Conservation (phyloP, 2,329 filamentous ascomycete species). For the Hymenoscyphus scutula region DNA sequence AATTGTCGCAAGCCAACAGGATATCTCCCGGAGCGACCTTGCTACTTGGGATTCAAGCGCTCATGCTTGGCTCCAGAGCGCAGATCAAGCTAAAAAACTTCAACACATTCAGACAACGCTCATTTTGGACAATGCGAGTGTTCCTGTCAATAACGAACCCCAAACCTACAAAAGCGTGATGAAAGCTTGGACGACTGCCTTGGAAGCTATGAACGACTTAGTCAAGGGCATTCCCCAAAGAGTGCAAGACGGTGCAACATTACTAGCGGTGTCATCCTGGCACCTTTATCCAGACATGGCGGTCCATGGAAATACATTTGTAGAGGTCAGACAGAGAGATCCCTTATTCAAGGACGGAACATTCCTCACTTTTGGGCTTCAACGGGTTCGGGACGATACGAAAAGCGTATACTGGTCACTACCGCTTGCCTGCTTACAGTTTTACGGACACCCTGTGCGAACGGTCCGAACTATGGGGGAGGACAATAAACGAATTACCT, state of each 20-base stretch:
- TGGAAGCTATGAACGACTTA: slow-evolving; percentile 26
- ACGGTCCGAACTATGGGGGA: neutral
- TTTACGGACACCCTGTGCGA: slow-evolving; percentile 20
- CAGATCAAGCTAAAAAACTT: slow-evolving; percentile 27
- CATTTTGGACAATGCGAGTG: slow-evolving; percentile 27
- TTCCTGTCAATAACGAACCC: slow-evolving; percentile 22
- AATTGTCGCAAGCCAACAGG: slow-evolving; percentile 19
- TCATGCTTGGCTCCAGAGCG: slow-evolving; percentile 36
- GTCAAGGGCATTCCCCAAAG: slow-evolving; percentile 28
- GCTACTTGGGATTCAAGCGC: slow-evolving; percentile 37
- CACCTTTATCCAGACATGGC: slow-evolving; percentile 31
- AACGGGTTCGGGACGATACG: slow-evolving; percentile 1
- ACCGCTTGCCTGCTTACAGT: slow-evolving; percentile 11
- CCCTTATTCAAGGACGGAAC: slow-evolving; percentile 15
- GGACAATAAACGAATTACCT: slow-evolving; percentile 6
- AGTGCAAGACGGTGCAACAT: slow-evolving; percentile 14
- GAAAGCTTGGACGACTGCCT: slow-evolving; percentile 27
- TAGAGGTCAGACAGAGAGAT: slow-evolving; percentile 26
- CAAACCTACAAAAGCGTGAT: slow-evolving; percentile 27
- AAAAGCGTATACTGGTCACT: slow-evolving; percentile 23
- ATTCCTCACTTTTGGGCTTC: slow-evolving; percentile 25
- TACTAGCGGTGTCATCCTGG: slow-evolving; percentile 30
- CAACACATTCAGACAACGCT: slow-evolving; percentile 31
- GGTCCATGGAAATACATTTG: neutral
- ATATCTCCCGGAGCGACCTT: slow-evolving; percentile 29